Evolutionary conservation across 139 green algal species (phyloP), one percentile per base, ranked within the genome.

Genomic region (Picochlorum sp.): DNA sequence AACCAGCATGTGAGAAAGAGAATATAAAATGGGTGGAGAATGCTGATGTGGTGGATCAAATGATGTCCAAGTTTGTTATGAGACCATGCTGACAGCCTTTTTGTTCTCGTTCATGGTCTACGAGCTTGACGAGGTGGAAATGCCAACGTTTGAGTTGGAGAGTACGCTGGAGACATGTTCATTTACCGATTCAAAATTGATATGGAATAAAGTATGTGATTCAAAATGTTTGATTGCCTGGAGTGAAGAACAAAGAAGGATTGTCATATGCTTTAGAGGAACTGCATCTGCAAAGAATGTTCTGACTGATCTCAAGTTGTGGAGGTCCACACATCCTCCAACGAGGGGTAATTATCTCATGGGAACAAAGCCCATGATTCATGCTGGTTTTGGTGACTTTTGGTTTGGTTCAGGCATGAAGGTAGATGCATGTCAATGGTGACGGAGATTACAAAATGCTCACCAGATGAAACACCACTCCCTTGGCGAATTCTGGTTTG

Each of bases 191-290:
- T 38, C 56, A 51, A 57, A 67, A 51, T n/a, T 79, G 52, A 50
- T 83, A 28, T 79, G 69, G 60, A 60, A 84, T 32, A 51, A 70
- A 26, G 45, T 55, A 44, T 57, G 63, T n/a, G 78, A 69, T 18
- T 68, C 73, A 45, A 49, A 59, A 11, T 55, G 54, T 30, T 45
- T 83, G 49, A 44, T 85, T 28, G 72, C 67, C 14, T 85, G 79
- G 79, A 49, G 57, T 41, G 34, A 41, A 45, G 4, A 16, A 32
- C 13, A 23, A 18, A 30, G 7, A 21, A 51, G 16, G 1, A 4
- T 85, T 16, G 44, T 85, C n/a, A 24, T 84, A 0, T 59, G 51
- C 5, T 81, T 81, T 55, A 61, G 69, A 32, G 76, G 79, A 23
- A 77, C 61, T 8, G 55, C 56, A 1, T 64, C 52, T 57, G 32